Evolutionary conservation across 2,329 filamentous ascomycete species (phyloP).

Genomic region (Aspergillus brasiliensis): DNA sequence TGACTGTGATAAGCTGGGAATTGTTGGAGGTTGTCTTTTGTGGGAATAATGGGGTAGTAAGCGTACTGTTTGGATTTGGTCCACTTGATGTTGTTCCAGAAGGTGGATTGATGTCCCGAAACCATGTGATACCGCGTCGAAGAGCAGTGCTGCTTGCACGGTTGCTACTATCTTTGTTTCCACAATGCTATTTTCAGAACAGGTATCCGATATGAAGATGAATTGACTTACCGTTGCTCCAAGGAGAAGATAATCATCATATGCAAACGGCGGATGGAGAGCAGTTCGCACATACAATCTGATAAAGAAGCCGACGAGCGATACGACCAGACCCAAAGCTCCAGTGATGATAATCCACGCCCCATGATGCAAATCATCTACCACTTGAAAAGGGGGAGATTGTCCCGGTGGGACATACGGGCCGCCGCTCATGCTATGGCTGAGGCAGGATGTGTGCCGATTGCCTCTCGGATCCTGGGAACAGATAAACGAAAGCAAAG

Average conservation of each 20-base stretch:
- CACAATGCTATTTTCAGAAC: too few relatives aligned
- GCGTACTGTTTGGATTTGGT: constrained; percentile 32
- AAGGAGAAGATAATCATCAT: constrained; percentile 37
- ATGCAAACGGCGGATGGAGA: constrained; percentile 35
- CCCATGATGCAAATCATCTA: constrained; percentile 44
- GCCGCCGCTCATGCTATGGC: constrained; percentile 27
- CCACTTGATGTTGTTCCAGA: constrained; percentile 23
- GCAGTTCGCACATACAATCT: constrained; percentile 40
- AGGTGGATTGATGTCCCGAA: constrained; percentile 38
- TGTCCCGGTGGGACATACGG: constrained; percentile 36
- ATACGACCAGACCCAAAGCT: constrained; percentile 40
- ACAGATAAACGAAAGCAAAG: background rate
- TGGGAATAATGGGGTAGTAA: background rate
- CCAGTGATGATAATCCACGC: constrained; percentile 42
- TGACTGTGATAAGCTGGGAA: constrained; percentile 35
- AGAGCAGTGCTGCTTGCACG: constrained; percentile 35
- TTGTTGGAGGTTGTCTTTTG: background rate
- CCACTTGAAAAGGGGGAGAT: constrained; percentile 40
- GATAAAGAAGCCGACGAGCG: constrained; percentile 39
- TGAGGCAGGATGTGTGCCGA: background rate
- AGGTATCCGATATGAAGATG: background rate
- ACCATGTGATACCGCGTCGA: constrained; percentile 34
- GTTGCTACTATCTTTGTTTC: constrained; percentile 28
- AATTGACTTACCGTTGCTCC: constrained; percentile 33
- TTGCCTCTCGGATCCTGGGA: background rate